Percentiles rank a stretch among this genome's conserved stretches.
Conservation (phyloP, 176 grass and related monocot species). For the Otatea glauca region DNA sequence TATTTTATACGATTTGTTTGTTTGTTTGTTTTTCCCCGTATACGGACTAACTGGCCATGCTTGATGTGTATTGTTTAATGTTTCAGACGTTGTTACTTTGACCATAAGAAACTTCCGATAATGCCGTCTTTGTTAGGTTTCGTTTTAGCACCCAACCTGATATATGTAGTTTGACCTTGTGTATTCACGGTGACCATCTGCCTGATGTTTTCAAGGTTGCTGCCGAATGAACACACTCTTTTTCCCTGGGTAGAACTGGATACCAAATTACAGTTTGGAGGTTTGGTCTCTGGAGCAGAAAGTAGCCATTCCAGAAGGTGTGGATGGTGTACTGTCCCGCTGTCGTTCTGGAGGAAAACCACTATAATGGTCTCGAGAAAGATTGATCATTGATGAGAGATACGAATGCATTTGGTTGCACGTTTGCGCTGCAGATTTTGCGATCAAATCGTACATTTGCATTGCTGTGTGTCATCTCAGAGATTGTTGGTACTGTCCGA, state of each 20-base stretch:
- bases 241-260: neutral
- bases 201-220: neutral
- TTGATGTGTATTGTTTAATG: constrained; percentile 22
- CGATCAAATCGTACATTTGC: too few species aligned
- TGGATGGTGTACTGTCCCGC: neutral
- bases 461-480: too few species aligned
- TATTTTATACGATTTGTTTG: neutral
- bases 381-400: neutral
- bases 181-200: neutral
- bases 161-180: neutral
- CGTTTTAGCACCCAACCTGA: neutral
- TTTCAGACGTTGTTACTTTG: constrained; percentile 40
- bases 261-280: neutral
- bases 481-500: too few species aligned
- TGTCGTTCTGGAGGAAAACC: neutral
- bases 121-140: neutral
- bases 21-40: too few species aligned
- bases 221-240: neutral
- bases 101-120: neutral
- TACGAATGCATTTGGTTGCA: neutral
- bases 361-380: neutral
- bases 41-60: neutral
- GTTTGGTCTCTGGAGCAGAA: neutral
- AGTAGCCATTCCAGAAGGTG: constrained; percentile 11
- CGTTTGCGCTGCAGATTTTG: too few species aligned